Conservation (phyloP, 768 basidiomycete genomes). For the Grammothele lineata region DNA sequence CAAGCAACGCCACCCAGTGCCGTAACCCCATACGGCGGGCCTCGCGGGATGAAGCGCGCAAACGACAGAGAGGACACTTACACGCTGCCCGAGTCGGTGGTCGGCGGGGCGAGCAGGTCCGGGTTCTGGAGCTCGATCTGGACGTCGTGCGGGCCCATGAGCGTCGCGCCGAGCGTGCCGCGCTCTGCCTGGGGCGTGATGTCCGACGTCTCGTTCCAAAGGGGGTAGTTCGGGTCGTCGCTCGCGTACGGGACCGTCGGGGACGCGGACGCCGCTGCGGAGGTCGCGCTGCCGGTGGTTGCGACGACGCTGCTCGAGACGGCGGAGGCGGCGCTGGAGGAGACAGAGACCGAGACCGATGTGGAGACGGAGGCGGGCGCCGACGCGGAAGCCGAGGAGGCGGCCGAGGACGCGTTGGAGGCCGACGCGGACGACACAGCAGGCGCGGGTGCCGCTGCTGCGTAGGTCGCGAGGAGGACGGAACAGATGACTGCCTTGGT, state of each 20-base stretch:
- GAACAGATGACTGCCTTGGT: constrained; percentile 18
- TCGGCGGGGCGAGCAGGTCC: constrained; percentile 55
- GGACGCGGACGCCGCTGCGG: constrained; percentile 7
- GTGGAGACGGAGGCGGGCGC: constrained; percentile 2
- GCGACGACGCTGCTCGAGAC: background rate
- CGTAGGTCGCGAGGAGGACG: constrained; percentile 15
- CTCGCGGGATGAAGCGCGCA: background rate
- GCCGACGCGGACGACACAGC: constrained; percentile 14
- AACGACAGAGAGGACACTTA: constrained; percentile 16
- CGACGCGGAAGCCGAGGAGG: constrained; percentile 10
- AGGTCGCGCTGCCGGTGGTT: background rate
- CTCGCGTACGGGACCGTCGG: constrained; percentile 22
- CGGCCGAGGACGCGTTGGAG: background rate
- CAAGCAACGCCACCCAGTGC: too few species aligned
- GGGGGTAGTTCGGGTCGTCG: constrained; percentile 24
- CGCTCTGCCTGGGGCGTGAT: constrained; percentile 41
- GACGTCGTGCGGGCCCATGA: constrained; percentile 57
- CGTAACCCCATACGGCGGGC: too few species aligned
- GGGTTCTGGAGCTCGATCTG: constrained; percentile 54
- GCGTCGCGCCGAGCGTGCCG: constrained; percentile 36
- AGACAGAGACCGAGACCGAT: background rate
- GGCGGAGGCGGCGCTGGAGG: background rate
- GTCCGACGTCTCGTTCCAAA: constrained; percentile 17
- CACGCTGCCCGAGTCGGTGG: constrained; percentile 55
- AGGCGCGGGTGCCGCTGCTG: constrained; percentile 23